These are phyloP conservation scores for Toxoplasma gondii DNA, from an alignment of 169 alveolate genomes.

Conservation along the genomic window DNA sequence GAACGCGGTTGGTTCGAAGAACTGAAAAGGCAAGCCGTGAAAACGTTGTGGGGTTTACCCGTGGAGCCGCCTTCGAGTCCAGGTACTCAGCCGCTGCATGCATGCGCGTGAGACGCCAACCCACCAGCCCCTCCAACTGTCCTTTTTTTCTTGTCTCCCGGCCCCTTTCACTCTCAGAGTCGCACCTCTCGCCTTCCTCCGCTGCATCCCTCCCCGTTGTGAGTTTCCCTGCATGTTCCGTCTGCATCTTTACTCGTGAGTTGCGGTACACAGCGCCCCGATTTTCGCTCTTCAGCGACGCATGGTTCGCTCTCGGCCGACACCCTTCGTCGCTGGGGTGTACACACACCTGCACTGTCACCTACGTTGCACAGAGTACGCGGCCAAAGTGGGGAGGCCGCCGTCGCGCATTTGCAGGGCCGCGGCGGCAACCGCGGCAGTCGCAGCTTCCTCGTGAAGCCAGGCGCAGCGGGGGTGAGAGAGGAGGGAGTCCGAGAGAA, in stretches of 20 bases:
- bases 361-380: background rate
- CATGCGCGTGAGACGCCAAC: background rate
- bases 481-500: background rate
- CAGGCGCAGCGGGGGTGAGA: slow-evolving; percentile 5
- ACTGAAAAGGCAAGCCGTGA: too few relatives aligned
- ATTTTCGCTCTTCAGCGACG: background rate
- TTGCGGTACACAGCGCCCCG: too few relatives aligned
- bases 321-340: too few relatives aligned
- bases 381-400: background rate
- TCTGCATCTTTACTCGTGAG: too few relatives aligned
- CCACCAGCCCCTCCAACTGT: background rate
- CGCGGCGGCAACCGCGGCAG: slow-evolving; percentile 41
- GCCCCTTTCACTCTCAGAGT: background rate
- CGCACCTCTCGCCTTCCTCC: background rate
- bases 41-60: too few relatives aligned
- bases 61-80: too few relatives aligned
- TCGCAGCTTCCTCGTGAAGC: slow-evolving; percentile 21
- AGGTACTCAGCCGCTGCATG: background rate
- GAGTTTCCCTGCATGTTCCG: background rate
- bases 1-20: too few relatives aligned
- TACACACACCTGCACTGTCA: too few relatives aligned
- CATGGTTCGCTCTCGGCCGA: background rate
- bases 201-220: background rate
- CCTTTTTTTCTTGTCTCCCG: background rate
- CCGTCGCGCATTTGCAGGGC: slow-evolving; percentile 13